Conservation (phyloP, 306 rosid genomes). For the Senna siamea region DNA sequence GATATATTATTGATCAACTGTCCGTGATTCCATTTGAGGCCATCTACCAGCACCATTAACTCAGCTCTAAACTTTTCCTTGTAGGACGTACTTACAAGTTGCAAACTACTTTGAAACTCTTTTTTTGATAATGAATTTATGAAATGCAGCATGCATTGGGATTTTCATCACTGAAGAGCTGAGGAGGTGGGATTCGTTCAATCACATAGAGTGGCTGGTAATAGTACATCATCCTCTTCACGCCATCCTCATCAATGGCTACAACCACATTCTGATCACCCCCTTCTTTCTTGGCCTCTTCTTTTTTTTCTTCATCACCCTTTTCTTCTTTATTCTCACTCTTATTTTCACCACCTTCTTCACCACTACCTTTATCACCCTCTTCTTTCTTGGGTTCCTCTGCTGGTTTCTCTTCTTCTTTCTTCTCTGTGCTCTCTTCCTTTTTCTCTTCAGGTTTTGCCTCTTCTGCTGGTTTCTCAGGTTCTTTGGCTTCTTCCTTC, state of each 20-base stretch:
- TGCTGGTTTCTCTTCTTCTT: constrained; percentile 54
- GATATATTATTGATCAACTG: constrained; percentile 41
- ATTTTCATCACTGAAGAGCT: constrained; percentile 92
- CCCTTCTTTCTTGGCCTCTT: constrained; percentile 36
- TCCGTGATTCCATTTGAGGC: constrained; percentile 31
- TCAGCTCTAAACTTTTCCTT: constrained; percentile 36
- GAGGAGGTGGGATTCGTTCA: constrained; percentile 89
- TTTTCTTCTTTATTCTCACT: constrained; percentile 46
- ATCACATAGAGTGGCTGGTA: constrained; percentile 71
- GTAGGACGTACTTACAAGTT: constrained; percentile 10
- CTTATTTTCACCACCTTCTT: constrained; percentile 29
- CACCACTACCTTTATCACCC: constrained; percentile 7
- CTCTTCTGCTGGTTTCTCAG: constrained; percentile 50
- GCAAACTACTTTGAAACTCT: background rate
- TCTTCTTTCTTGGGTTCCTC: constrained; percentile 60
- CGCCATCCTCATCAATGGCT: constrained; percentile 39
- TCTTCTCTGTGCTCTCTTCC: constrained; percentile 36
- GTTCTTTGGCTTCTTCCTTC: constrained; percentile 58
- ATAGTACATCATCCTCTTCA: constrained; percentile 83
- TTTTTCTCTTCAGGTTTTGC: constrained; percentile 46
- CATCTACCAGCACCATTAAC: constrained; percentile 35
- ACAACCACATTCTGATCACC: constrained; percentile 31
- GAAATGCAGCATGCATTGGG: constrained; percentile 93
- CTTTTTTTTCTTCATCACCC: constrained; percentile 43
- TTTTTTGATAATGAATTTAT: constrained; percentile 14